phyloP scores from a whole-genome alignment of 1,139 yeast genomes.

The Nadsonia starkeyi-henricii region DNA sequence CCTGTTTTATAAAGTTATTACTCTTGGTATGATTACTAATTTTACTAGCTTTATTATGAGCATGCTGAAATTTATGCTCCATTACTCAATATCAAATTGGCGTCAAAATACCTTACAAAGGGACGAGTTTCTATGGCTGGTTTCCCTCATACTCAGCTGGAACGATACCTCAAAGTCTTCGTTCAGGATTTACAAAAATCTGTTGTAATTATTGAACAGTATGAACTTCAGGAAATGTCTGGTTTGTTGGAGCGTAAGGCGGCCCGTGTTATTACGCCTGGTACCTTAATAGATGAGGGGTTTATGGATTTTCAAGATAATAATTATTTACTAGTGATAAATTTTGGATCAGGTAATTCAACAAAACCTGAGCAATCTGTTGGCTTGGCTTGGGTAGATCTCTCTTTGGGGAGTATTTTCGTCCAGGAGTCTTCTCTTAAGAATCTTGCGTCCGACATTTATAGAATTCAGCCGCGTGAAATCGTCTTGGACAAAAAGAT shows the following conservation, averaged over 20 bases:
- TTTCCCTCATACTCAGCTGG: conserved; percentile 61
- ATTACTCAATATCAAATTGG: conserved; percentile 47
- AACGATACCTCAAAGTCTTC: conserved; percentile 56
- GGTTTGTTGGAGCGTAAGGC: conserved; percentile 45
- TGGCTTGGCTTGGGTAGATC: conserved; percentile 82
- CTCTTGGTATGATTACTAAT: background rate
- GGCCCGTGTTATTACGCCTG: conserved; percentile 77
- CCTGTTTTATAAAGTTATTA: background rate
- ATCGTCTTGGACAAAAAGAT: conserved; percentile 33
- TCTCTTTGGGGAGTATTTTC: conserved; percentile 67
- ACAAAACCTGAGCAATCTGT: conserved; percentile 26
- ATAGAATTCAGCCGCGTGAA: conserved; percentile 58
- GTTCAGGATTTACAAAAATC: conserved; percentile 50
- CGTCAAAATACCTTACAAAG: conserved; percentile 26
- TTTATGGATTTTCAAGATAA: conserved; percentile 60
- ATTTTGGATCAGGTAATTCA: conserved; percentile 8
- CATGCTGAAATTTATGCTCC: conserved; percentile 72
- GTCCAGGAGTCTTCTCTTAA: conserved; percentile 47
- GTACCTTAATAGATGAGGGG: conserved; percentile 80
- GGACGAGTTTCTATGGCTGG: conserved; percentile 75
- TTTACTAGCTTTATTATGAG: conserved; percentile 49
- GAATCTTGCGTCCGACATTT: conserved; percentile 44
- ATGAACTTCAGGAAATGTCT: conserved; percentile 17
- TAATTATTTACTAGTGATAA: conserved; percentile 53
- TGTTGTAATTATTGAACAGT: conserved; percentile 74